A percentile compares a stretch with the other conserved stretches of the same genome.
phyloP scores from a whole-genome alignment of 352 stramenopile species.

The Thalassiosira hispida region DNA sequence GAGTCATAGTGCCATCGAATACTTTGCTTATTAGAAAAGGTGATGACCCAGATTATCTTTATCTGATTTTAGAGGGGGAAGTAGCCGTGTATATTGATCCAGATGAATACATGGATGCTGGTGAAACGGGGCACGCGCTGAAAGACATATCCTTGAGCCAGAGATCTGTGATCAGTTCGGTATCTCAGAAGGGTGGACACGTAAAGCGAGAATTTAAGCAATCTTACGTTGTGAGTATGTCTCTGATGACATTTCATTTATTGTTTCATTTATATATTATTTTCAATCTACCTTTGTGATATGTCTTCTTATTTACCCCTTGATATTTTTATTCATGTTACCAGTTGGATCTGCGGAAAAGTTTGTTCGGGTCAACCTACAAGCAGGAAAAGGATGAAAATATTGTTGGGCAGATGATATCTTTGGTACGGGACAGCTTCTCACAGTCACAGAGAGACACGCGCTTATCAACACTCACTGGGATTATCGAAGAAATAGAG shows the following conservation, averaged over 20 bases:
- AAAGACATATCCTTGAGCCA: constrained; percentile 27
- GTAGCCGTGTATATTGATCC: constrained; percentile 55
- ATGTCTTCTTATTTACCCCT: too few species aligned
- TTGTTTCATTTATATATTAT: too few species aligned
- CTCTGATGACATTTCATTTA: too few species aligned
- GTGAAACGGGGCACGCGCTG: constrained; percentile 39
- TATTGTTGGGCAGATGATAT: constrained; percentile 40
- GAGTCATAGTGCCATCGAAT: constrained; percentile 32
- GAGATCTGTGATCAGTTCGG: neutral
- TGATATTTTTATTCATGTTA: too few species aligned
- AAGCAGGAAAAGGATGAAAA: neutral
- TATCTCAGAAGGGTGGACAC: too few species aligned
- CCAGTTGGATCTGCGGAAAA: constrained; percentile 47
- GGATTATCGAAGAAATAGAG: constrained; percentile 33
- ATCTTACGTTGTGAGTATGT: too few species aligned
- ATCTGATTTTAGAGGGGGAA: constrained; percentile 45
- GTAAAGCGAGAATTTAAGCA: constrained; percentile 45
- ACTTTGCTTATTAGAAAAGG: constrained; percentile 45
- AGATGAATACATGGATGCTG: constrained; percentile 48
- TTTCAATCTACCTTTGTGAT: too few species aligned
- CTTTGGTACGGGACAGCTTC: constrained; percentile 20
- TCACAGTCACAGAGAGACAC: neutral
- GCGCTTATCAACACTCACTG: neutral
- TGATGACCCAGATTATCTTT: constrained; percentile 49
- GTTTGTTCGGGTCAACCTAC: constrained; percentile 41